A percentile compares a stretch with the other conserved stretches of the same genome.
Conservation (phyloP, 805 yeast species). For the Yarrowia sp. region DNA sequence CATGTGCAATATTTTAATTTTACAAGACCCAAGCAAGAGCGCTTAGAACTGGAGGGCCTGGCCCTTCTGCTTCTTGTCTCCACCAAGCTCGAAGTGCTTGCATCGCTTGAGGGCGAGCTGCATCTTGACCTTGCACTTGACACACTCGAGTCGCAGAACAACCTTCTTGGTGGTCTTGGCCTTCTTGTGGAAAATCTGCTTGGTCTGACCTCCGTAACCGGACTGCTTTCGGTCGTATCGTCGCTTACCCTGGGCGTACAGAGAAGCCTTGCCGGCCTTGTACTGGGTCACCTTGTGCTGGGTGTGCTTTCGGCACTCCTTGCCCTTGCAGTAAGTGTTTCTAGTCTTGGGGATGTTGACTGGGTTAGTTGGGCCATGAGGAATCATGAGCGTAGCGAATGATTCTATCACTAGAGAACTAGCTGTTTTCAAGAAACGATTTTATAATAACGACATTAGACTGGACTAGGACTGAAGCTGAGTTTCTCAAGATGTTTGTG, state of each 20-base stretch:
- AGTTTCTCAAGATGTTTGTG: too few species aligned
- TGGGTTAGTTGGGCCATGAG: slow-evolving; percentile 49
- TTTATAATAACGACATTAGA: too few species aligned
- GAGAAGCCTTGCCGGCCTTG: slow-evolving; percentile 99
- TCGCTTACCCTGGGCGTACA: slow-evolving; percentile 99
- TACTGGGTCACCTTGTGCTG: slow-evolving; percentile 99
- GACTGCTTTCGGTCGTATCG: slow-evolving; percentile 99
- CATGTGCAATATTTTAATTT: slow-evolving; percentile 38
- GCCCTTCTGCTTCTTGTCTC: slow-evolving; percentile 99
- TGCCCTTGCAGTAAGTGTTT: slow-evolving; percentile 99
- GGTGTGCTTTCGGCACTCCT: slow-evolving; percentile 98
- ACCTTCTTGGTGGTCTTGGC: slow-evolving; percentile 99
- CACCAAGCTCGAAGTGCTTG: slow-evolving; percentile 99
- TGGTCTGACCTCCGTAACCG: slow-evolving; percentile 99
- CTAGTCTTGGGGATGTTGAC: slow-evolving; percentile 99
- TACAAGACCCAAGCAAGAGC: slow-evolving; percentile 29
- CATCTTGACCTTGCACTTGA: slow-evolving; percentile 97
- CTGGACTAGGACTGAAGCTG: too few species aligned
- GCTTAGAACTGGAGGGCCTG: slow-evolving; percentile 98
- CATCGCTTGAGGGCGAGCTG: slow-evolving; percentile 98
- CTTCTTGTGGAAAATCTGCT: slow-evolving; percentile 99
- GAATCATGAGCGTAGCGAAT: too few species aligned
- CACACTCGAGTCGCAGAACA: slow-evolving; percentile 99
- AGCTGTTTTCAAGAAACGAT: too few species aligned
- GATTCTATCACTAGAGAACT: too few species aligned